Evolutionary conservation across 768 basidiomycete species (phyloP), one percentile per base, ranked within the genome.

Genomic region (Daedaleopsis nitida): DNA sequence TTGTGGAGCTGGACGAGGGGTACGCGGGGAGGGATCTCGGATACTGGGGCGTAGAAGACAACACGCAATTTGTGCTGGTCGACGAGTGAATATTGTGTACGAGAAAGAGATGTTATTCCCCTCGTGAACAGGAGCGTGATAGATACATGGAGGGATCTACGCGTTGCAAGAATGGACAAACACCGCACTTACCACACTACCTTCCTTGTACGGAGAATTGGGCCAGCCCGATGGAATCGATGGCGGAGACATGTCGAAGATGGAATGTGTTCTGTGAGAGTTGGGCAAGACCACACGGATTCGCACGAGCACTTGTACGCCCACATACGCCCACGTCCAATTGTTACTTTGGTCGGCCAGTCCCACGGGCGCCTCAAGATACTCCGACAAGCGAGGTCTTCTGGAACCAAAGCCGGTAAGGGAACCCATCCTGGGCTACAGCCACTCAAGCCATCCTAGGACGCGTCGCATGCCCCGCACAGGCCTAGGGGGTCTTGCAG

Each of bases 1-100:
- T 84, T 32, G 74, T 77, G 24, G 76, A 79, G 55, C 73, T 94
- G 34, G 77, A 76, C 19, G 59, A 58, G n/a, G 75, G 80, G 27
- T 68, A 81, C 32, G 85, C 89, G 52, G 65, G 70, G 13, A 81
- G 81, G 57, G 81, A 85, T 55, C 70, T 92, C 44, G 83, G 80
- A 60, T 92, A 89, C 89, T 82, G 87, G 69, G 91, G 92, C 7
- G 69, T 93, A 39, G 88, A 91, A 59, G 80, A 82, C 9, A 81
- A 70, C 19, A 75, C 77, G 57, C 69, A 75, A 58, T 66, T 83
- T 27, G 48, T 72, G 16, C 5, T 59, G 72, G 42, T 64, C 62
- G 54, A 39, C 55, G 16, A 19, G 1, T 37, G 32, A 48, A n/a
- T 19, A 35, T 27, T 35, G 32, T 27, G 34, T 44, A 24, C 44